These are phyloP conservation scores for Cladophialophora chaetospira DNA, from an alignment of 2,329 filamentous ascomycete genomes.

Conservation along the genomic window DNA sequence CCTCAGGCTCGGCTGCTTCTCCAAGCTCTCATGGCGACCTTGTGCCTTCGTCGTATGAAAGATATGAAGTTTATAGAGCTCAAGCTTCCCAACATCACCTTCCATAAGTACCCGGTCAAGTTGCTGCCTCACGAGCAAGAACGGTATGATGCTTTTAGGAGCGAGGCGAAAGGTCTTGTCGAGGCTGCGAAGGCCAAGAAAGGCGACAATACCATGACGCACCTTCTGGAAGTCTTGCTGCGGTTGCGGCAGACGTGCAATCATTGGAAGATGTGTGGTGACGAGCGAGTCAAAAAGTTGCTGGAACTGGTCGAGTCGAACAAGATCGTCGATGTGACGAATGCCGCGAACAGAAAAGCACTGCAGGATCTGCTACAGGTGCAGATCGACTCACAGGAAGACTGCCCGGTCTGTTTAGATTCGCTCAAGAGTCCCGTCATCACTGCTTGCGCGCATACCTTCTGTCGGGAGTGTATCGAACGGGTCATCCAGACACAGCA, in stretches of 20 bases:
- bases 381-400: slow-evolving; percentile 76
- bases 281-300: slow-evolving; percentile 71
- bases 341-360: slow-evolving; percentile 67
- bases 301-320: slow-evolving; percentile 68
- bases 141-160: slow-evolving; percentile 67
- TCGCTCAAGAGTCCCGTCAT: slow-evolving; percentile 72
- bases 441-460: slow-evolving; percentile 80
- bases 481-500: slow-evolving; percentile 73
- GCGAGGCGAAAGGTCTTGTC: slow-evolving; percentile 70
- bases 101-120: slow-evolving; percentile 73
- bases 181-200: slow-evolving; percentile 45
- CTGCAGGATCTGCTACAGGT: slow-evolving; percentile 75
- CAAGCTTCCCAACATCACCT: slow-evolving; percentile 73
- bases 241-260: slow-evolving; percentile 85
- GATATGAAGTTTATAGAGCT: slow-evolving; percentile 87
- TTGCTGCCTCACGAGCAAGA: slow-evolving; percentile 73
- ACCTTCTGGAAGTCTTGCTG: slow-evolving; percentile 77
- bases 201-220: slow-evolving; percentile 64
- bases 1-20: slow-evolving; percentile 64
- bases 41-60: slow-evolving; percentile 80
- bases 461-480: slow-evolving; percentile 73
- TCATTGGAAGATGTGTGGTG: slow-evolving; percentile 77
- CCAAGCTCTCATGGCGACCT: slow-evolving; percentile 74
- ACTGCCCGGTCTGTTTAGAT: slow-evolving; percentile 81
- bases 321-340: slow-evolving; percentile 67